Percentiles rank a stretch among this genome's conserved stretches.
Conservation (phyloP, 2,329 filamentous ascomycete genomes). For the Aaosphaeria pasadenensis region DNA sequence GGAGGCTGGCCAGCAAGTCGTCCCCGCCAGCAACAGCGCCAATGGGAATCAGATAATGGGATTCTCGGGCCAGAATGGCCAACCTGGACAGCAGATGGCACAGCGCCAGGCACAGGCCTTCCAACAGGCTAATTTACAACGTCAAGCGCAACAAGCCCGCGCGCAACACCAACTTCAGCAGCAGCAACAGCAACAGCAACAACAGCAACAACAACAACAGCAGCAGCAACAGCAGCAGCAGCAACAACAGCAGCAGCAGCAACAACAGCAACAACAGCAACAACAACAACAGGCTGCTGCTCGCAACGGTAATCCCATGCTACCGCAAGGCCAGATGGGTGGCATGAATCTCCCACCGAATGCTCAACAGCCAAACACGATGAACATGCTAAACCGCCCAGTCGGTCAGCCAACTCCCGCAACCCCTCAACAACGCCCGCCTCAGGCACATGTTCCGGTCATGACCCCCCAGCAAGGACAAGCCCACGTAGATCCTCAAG, state of each 20-base stretch:
- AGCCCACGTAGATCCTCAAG: conserved; percentile 23
- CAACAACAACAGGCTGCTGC: conserved; percentile 30
- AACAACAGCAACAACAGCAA: conserved; percentile 32
- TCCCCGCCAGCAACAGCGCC: conserved; percentile 60
- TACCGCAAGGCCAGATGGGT: conserved; percentile 45
- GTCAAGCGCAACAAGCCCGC: conserved; percentile 26
- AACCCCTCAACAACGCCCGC: conserved; percentile 34
- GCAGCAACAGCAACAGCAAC: conserved; percentile 22
- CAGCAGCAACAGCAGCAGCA: conserved; percentile 33
- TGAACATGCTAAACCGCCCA: conserved; percentile 49
- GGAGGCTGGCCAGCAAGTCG: conserved; percentile 61
- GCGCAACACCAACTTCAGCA: conserved; percentile 23
- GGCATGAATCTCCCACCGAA: conserved; percentile 42
- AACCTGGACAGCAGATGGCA: conserved; percentile 24
- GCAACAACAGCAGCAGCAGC: conserved; percentile 33
- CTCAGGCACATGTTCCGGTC: conserved; percentile 31
- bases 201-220: conserved; percentile 29
- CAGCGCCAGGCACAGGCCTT: conserved; percentile 24
- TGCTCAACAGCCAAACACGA: conserved; percentile 43
- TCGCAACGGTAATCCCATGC: conserved; percentile 25
- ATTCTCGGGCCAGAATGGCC: conserved; percentile 25
- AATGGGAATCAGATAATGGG: conserved; percentile 39
- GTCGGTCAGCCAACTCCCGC: conserved; percentile 43
- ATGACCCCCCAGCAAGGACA: conserved; percentile 29
- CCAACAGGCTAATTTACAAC: conserved; percentile 18